phyloP scores from a whole-genome alignment of 2,329 filamentous ascomycete genomes.

The Hymenoscyphus scutula region DNA sequence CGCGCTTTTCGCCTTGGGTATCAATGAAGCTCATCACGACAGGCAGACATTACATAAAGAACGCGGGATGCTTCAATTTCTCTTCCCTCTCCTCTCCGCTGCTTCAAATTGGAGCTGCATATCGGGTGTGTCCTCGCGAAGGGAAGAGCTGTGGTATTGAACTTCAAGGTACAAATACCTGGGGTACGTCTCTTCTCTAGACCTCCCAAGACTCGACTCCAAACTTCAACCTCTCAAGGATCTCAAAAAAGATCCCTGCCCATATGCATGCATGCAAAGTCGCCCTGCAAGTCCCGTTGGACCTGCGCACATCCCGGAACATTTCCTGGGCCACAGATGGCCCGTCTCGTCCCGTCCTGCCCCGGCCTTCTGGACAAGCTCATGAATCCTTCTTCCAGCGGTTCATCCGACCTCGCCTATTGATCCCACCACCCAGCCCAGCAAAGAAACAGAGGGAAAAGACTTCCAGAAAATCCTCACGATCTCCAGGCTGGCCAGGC shows the following conservation, averaged over 20 bases:
- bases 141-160: neutral
- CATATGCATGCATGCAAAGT: constrained; percentile 4
- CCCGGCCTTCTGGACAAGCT: neutral
- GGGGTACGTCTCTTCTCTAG: neutral
- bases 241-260: neutral
- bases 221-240: neutral
- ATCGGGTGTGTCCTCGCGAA: neutral
- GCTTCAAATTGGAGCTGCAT: neutral
- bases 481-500: neutral
- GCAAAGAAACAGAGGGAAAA: constrained; percentile 1
- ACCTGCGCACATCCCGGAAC: constrained; percentile 15
- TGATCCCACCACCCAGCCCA: constrained; percentile 3
- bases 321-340: neutral
- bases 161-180: neutral
- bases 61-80: neutral
- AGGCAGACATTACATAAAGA: neutral
- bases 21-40: constrained; percentile 7
- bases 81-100: neutral
- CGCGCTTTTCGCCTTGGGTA: constrained; percentile 5
- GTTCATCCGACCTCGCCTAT: neutral
- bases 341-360: neutral
- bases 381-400: neutral
- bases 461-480: neutral
- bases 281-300: constrained; percentile 8
- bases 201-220: neutral